Percentiles rank a stretch among this genome's conserved stretches.
Evolutionary conservation across 495 filamentous ascomycete genomes (phyloP).

Genomic region (Penicillium manginii): DNA sequence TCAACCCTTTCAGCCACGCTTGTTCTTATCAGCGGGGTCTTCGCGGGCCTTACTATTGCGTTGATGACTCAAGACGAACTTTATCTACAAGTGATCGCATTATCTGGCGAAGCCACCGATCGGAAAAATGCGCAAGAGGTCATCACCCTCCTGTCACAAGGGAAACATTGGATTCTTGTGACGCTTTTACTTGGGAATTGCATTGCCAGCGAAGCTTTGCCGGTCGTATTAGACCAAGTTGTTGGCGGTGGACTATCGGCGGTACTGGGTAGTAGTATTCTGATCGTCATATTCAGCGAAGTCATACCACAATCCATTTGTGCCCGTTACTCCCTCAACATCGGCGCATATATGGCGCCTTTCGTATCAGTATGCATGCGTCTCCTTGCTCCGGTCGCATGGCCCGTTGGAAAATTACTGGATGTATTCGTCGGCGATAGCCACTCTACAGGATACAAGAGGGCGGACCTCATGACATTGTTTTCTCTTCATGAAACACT

Average conservation of each 20-base stretch:
- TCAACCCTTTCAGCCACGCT: constrained; percentile 65
- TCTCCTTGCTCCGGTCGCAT: constrained; percentile 78
- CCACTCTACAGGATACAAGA: constrained; percentile 89
- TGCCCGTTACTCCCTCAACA: constrained; percentile 88
- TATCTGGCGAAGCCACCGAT: constrained; percentile 74
- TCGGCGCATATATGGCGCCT: constrained; percentile 87
- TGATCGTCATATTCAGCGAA: constrained; percentile 97
- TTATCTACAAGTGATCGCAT: constrained; percentile 88
- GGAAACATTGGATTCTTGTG: constrained; percentile 97
- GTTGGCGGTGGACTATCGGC: constrained; percentile 90
- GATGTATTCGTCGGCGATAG: constrained; percentile 83
- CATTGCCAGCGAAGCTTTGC: constrained; percentile 93
- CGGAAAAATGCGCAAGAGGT: constrained; percentile 78
- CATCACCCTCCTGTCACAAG: constrained; percentile 72
- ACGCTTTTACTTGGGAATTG: constrained; percentile 89
- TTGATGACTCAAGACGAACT: constrained; percentile 77
- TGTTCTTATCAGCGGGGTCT: constrained; percentile 84
- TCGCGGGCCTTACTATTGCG: constrained; percentile 91
- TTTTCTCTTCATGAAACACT: constrained; percentile 88
- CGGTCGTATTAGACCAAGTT: constrained; percentile 88
- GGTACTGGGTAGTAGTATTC: constrained; percentile 83
- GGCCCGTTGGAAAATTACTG: constrained; percentile 84
- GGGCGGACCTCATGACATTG: constrained; percentile 81
- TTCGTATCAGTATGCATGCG: constrained; percentile 86
- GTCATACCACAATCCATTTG: constrained; percentile 93